phyloP scores from a whole-genome alignment of 257 asterid species.

The Rhazya stricta region DNA sequence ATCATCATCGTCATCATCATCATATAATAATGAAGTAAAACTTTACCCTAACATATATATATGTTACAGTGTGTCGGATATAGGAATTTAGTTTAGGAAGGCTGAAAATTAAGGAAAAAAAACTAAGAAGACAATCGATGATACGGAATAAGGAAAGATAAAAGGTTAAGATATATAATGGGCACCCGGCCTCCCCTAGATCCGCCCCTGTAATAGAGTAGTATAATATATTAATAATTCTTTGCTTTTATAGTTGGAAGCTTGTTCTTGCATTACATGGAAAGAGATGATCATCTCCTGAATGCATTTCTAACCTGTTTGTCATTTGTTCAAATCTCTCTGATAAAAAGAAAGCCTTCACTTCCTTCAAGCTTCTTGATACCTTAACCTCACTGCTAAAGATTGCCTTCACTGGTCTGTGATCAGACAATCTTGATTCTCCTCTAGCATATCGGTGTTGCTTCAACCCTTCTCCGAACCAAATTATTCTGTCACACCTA shows the following conservation, averaged over 20 bases:
- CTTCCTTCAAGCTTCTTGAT: slow-evolving; percentile 27
- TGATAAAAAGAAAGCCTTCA: slow-evolving; percentile 39
- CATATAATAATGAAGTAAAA: background rate
- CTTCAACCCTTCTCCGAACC: slow-evolving; percentile 57
- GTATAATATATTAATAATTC: no score
- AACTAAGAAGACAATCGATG: no score
- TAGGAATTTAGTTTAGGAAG: no score
- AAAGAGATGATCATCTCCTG: slow-evolving; percentile 17
- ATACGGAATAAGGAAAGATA: no score
- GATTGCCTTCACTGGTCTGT: slow-evolving; percentile 54
- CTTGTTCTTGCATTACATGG: slow-evolving; percentile 23
- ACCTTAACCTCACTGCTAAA: slow-evolving; percentile 39
- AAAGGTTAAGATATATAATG: no score
- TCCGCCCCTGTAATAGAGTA: no score
- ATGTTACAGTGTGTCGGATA: no score
- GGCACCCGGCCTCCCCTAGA: no score
- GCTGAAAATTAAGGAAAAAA: no score
- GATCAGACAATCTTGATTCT: slow-evolving; percentile 62
- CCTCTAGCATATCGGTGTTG: slow-evolving; percentile 46
- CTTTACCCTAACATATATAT: no score
- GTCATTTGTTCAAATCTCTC: slow-evolving; percentile 38
- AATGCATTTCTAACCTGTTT: slow-evolving; percentile 15
- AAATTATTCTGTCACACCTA: slow-evolving; percentile 72
- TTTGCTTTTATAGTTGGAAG: background rate
- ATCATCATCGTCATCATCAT: background rate